Conservation (phyloP, 225 moss, liverwort and hornwort genomes). For the Pseudoscleropodium purum region DNA sequence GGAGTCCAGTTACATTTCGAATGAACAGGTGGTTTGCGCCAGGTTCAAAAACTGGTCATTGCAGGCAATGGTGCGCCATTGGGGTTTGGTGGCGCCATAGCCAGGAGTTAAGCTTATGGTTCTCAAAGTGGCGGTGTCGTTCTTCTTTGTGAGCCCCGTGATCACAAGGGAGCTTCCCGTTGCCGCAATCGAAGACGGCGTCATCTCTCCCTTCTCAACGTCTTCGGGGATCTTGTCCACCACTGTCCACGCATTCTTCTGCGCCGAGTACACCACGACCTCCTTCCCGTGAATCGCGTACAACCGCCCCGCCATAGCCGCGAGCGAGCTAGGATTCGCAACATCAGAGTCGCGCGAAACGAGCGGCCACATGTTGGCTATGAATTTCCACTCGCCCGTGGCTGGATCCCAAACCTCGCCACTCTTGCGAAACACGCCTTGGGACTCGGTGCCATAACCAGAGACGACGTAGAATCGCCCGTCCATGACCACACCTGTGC, state of each 20-base stretch:
- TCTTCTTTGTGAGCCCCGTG: constrained; percentile 8
- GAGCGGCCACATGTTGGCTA: constrained; percentile 61
- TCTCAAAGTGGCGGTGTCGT: constrained; percentile 15
- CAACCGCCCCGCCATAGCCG: constrained; percentile 8
- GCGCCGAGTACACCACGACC: constrained; percentile 5
- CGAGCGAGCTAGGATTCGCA: constrained; percentile 28
- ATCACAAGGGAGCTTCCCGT: constrained; percentile 8
- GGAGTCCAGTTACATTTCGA: constrained; percentile 22
- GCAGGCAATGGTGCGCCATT: constrained; percentile 16
- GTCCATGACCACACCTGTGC: constrained; percentile 52
- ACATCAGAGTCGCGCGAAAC: constrained; percentile 25
- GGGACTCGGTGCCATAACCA: constrained; percentile 61
- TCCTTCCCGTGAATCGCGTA: constrained; percentile 28
- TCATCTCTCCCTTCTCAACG: constrained; percentile 12
- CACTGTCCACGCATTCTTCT: constrained; percentile 18
- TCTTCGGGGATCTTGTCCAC: constrained; percentile 34
- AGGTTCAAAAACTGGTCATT: constrained; percentile 29
- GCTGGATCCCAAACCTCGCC: constrained; percentile 54
- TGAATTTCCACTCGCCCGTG: constrained; percentile 28
- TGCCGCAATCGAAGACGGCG: constrained; percentile 10
- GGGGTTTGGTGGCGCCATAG: constrained; percentile 1
- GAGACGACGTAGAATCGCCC: constrained; percentile 52
- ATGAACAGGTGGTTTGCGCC: constrained; percentile 28
- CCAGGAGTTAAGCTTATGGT: constrained; percentile 20
- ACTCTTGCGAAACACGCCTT: constrained; percentile 62